Percentiles rank a stretch among this genome's conserved stretches.
These are phyloP conservation scores for Aspergillus nanangensis DNA, from an alignment of 495 filamentous ascomycete species.

Conservation along the genomic window DNA sequence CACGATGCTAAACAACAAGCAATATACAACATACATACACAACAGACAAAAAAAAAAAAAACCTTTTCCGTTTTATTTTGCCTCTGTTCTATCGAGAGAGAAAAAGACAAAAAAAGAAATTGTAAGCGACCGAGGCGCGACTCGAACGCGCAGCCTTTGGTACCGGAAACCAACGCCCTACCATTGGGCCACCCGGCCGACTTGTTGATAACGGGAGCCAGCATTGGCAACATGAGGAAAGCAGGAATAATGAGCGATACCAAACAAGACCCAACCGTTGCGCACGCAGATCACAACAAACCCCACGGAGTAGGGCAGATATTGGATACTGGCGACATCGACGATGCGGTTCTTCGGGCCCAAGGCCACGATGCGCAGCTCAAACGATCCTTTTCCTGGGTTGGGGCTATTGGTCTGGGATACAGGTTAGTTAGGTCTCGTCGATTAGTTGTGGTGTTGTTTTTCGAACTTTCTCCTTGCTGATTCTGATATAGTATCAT, in stretches of 20 bases:
- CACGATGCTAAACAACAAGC: no score
- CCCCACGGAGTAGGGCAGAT: no score
- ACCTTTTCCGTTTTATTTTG: no score
- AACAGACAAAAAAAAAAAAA: conserved; percentile 32
- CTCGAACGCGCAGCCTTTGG: conserved; percentile 1
- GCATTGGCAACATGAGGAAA: not conserved
- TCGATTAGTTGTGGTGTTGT: not conserved
- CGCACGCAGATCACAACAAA: no score
- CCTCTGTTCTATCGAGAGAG: not conserved
- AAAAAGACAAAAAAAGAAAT: not conserved
- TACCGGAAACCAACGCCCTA: conserved; percentile 1
- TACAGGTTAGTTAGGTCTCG: conserved; percentile 4
- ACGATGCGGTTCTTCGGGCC: conserved; percentile 15
- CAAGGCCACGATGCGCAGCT: conserved; percentile 16
- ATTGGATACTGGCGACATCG: no score
- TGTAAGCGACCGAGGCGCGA: not conserved
- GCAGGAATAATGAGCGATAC: no score
- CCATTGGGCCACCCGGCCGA: conserved; percentile 1
- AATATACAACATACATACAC: no score
- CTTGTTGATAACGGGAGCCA: not conserved
- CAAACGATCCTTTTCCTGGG: conserved; percentile 17
- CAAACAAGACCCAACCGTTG: no score
- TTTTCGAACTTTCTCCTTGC: not conserved
- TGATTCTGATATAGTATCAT: conserved; percentile 20
- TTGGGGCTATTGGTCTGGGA: conserved; percentile 15